phyloP scores from a whole-genome alignment of 139 green algal genomes.

The Chlamydomonas sphaeroides region DNA sequence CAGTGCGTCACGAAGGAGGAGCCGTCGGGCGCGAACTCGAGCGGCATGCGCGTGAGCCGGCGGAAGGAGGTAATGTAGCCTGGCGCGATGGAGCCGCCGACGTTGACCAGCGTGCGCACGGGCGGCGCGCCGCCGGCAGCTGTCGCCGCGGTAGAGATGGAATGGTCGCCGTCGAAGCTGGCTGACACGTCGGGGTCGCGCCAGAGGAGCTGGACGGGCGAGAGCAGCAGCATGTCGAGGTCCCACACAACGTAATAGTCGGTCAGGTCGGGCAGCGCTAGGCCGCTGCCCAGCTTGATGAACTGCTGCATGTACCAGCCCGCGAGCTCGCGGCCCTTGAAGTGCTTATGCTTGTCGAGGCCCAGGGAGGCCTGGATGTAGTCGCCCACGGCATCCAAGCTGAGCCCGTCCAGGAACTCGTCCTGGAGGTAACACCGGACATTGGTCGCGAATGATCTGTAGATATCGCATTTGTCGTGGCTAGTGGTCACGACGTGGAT shows the following conservation, averaged over 20 bases:
- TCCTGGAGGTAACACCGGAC: slow-evolving; percentile 44
- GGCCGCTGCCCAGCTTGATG: slow-evolving; percentile 57
- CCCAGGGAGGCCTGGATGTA: slow-evolving; percentile 16
- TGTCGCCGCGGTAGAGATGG: too few species aligned
- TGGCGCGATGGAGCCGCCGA: slow-evolving; percentile 40
- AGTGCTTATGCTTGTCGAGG: slow-evolving; percentile 25
- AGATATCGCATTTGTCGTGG: slow-evolving; percentile 33
- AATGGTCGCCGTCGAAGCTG: too few species aligned
- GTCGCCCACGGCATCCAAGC: slow-evolving; percentile 4
- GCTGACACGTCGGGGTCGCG: neutral
- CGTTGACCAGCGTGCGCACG: slow-evolving; percentile 49
- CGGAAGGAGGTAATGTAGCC: slow-evolving; percentile 49
- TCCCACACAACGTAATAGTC: slow-evolving; percentile 65
- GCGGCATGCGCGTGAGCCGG: slow-evolving; percentile 19
- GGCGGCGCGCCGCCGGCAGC: neutral
- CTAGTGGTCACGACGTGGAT: slow-evolving; percentile 50
- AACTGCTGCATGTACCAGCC: slow-evolving; percentile 69
- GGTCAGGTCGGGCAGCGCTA: slow-evolving; percentile 43
- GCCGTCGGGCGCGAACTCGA: slow-evolving; percentile 57
- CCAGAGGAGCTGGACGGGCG: slow-evolving; percentile 30
- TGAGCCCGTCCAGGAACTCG: slow-evolving; percentile 36
- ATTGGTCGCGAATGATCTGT: slow-evolving; percentile 41
- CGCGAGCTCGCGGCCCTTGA: slow-evolving; percentile 44
- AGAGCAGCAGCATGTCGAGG: slow-evolving; percentile 65
- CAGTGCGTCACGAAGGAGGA: slow-evolving; percentile 69